Base-by-base conservation (phyloP, 108 stramenopile species). In the Cyclotella cryptica region DNA sequence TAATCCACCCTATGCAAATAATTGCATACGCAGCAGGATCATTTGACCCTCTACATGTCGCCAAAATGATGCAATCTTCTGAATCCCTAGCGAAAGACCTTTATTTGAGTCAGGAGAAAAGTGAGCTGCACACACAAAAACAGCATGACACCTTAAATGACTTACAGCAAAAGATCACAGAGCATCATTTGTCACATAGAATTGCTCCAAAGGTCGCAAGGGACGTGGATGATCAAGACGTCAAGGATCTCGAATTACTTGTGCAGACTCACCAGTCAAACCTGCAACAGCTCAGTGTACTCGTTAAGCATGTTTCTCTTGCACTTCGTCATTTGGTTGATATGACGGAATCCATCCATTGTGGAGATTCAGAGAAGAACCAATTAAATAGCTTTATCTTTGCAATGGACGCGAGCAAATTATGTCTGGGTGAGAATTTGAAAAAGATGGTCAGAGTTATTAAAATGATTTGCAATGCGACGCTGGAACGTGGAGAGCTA, bases 1-100 rank as follows among this genome's bases (percentile, higher is more conserved):
- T 35, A 28, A 21, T 62, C 13, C 69, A 79, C 51, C 59, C 59
- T 26, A 58, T 76, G 55, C 17, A 67, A 40, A 79, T 41, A 53
- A 29, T 72, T 19, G 64, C 71, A 11, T 15, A 59, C 27, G 22
- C 71, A 17, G 40, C 58, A 10, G 71, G 78, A 9, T 53, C 59
- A 14, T 44, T 17, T 29, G 73, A 74, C 45, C 67, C 73, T n/a
- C n/a, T n/a, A n/a, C n/a, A n/a, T n/a, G n/a, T n/a, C n/a, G n/a
- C n/a, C n/a, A n/a, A n/a, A n/a, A n/a, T n/a, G n/a, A n/a, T n/a
- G n/a, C n/a, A n/a, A n/a, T n/a, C n/a, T n/a, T n/a, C n/a, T n/a
- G n/a, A 61, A n/a, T 44, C 35, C 41, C 43, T 17, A 17, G 29
- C 15, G 27, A 57, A 43, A 0, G 39, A 65, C 17, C 65, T 78